Conservation (phyloP, 2,329 filamentous ascomycete species). For the Parasarocladium wereldwijsianum region DNA sequence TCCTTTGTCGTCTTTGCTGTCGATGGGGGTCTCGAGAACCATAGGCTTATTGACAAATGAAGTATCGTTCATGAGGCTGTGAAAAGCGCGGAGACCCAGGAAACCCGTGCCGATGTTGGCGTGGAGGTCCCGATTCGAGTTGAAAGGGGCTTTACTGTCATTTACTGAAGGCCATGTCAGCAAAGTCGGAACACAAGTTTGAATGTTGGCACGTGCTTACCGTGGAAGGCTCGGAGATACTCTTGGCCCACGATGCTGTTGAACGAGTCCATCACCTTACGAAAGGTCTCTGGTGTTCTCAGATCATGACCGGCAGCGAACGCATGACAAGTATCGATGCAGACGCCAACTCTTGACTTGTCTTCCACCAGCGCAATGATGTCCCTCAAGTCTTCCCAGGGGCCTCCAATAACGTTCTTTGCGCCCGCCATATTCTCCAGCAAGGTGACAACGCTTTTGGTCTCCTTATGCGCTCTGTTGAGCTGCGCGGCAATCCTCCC, state of each 20-base stretch:
- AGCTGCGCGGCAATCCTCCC: conserved; percentile 66
- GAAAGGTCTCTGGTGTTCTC: conserved; percentile 58
- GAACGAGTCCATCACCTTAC: conserved; percentile 59
- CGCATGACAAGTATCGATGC: conserved; percentile 91
- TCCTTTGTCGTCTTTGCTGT: conserved; percentile 49
- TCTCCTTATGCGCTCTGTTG: conserved; percentile 68
- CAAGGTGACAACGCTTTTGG: conserved; percentile 62
- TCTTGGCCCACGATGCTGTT: conserved; percentile 60
- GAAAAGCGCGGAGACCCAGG: conserved; percentile 77
- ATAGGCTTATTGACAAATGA: conserved; percentile 69
- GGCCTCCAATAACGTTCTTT: conserved; percentile 75
- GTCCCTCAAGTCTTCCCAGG: conserved; percentile 73
- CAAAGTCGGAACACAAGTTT: conserved; percentile 3
- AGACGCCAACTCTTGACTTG: conserved; percentile 78
- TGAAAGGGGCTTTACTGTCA: conserved; percentile 83
- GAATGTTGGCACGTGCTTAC: conserved; percentile 13
- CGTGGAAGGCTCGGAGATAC: conserved; percentile 73
- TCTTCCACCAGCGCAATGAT: conserved; percentile 70
- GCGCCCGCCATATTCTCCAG: conserved; percentile 92
- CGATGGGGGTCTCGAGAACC: conserved; percentile 92
- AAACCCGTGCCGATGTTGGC: conserved; percentile 96
- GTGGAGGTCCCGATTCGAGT: conserved; percentile 74
- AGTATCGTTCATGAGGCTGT: conserved; percentile 74
- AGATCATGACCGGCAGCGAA: conserved; percentile 93
- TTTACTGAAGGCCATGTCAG: conserved; percentile 44